These are phyloP conservation scores for Solanum sejunctum DNA, from an alignment of 257 asterid genomes.

Conservation along the genomic window DNA sequence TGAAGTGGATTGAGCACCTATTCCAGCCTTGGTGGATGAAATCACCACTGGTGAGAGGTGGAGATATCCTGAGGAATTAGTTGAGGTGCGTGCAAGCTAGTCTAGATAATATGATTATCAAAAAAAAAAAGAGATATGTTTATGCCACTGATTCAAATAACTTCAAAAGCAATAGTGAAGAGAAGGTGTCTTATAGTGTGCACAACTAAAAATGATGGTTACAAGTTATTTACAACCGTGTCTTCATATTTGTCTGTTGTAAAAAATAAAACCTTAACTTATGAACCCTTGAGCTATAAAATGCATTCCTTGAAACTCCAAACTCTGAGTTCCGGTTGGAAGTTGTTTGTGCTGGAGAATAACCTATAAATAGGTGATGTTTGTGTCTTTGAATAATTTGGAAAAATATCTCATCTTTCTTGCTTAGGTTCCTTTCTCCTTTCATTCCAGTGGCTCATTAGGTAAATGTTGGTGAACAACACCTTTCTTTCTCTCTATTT, in stretches of 20 bases:
- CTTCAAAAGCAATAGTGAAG: background rate
- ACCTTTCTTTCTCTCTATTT: background rate
- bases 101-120: background rate
- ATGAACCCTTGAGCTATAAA: background rate
- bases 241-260: background rate
- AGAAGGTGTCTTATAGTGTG: background rate
- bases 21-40: background rate
- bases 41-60: background rate
- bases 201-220: background rate
- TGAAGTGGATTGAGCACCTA: background rate
- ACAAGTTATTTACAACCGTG: background rate
- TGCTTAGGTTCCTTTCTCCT: background rate
- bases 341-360: constrained; percentile 9
- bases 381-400: background rate
- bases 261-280: background rate
- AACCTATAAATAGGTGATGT: background rate
- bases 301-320: background rate
- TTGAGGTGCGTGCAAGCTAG: background rate
- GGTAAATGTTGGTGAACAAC: background rate
- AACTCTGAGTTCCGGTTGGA: background rate
- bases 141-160: background rate
- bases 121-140: background rate
- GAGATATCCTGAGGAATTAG: background rate
- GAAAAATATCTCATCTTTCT: background rate
- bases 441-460: background rate